phyloP scores from a whole-genome alignment of 257 asterid genomes.

The Scutellaria barbata region DNA sequence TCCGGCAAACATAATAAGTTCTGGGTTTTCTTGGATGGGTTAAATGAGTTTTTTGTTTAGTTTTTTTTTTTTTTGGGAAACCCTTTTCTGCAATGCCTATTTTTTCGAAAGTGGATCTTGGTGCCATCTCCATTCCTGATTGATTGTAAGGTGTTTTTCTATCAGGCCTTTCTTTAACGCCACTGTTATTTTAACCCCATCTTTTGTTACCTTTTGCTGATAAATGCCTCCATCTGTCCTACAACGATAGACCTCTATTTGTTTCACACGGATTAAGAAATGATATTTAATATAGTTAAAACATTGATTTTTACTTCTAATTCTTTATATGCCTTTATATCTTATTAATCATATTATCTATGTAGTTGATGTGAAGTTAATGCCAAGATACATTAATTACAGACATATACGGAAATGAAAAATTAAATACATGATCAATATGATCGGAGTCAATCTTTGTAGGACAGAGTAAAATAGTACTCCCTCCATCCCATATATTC shows the following conservation, averaged over 20 bases:
- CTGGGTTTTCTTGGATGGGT: background rate
- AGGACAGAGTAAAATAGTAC: too few species aligned
- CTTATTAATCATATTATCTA: too few species aligned
- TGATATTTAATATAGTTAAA: background rate
- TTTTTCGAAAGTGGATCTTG: too few species aligned
- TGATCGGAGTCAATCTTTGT: too few species aligned
- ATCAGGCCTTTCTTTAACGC: background rate
- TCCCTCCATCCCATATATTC: too few species aligned
- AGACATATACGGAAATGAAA: too few species aligned
- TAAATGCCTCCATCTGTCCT: background rate
- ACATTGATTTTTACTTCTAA: too few species aligned
- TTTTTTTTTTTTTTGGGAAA: background rate
- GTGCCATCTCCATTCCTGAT: background rate
- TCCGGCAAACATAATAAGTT: background rate
- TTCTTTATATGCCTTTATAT: too few species aligned
- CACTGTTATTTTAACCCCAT: background rate
- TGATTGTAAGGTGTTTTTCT: background rate
- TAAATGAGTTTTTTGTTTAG: background rate
- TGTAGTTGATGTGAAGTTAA: too few species aligned
- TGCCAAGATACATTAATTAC: too few species aligned
- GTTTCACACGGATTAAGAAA: background rate
- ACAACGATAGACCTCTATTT: too few species aligned
- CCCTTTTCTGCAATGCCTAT: background rate
- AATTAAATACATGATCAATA: too few species aligned
- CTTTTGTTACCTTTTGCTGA: slow-evolving; percentile 3